Percentiles rank a stretch among this genome's conserved stretches.
Evolutionary conservation across 2,329 filamentous ascomycete genomes (phyloP).

Genomic region (Cladophialophora immunda): DNA sequence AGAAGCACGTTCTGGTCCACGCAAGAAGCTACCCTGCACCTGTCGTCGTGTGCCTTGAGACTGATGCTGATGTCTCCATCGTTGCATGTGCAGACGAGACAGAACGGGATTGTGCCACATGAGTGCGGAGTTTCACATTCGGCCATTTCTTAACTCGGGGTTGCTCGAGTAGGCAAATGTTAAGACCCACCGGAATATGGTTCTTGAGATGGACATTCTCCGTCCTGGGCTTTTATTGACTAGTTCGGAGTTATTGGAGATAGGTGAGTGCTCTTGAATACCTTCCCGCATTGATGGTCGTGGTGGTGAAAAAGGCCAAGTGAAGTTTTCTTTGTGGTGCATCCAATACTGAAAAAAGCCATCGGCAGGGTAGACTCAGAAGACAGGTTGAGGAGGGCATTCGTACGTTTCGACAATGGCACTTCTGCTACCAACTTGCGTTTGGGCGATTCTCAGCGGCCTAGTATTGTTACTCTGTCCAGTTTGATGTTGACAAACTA

Average conservation of each 20-base stretch:
- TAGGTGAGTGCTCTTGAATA: not conserved
- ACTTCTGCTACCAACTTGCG: not conserved
- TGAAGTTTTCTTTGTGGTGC: not conserved
- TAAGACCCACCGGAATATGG: not conserved
- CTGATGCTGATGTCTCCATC: not conserved
- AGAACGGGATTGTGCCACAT: not conserved
- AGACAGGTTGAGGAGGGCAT: not conserved
- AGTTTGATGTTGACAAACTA: not conserved
- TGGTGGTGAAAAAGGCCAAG: not conserved
- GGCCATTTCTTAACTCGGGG: too few species aligned
- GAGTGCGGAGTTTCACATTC: not conserved
- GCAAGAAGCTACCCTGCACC: not conserved
- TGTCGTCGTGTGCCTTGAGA: not conserved
- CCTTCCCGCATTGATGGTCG: not conserved
- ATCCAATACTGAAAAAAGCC: not conserved
- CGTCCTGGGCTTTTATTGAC: not conserved
- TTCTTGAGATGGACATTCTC: not conserved
- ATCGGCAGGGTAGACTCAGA: not conserved
- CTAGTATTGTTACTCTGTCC: not conserved
- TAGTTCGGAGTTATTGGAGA: not conserved
- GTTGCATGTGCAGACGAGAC: not conserved
- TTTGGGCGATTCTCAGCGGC: not conserved
- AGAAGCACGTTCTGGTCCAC: too few species aligned
- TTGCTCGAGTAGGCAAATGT: not conserved
- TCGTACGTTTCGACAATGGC: not conserved